phyloP scores from a whole-genome alignment of 441 rosid genomes.

The Isatis lusitanica region DNA sequence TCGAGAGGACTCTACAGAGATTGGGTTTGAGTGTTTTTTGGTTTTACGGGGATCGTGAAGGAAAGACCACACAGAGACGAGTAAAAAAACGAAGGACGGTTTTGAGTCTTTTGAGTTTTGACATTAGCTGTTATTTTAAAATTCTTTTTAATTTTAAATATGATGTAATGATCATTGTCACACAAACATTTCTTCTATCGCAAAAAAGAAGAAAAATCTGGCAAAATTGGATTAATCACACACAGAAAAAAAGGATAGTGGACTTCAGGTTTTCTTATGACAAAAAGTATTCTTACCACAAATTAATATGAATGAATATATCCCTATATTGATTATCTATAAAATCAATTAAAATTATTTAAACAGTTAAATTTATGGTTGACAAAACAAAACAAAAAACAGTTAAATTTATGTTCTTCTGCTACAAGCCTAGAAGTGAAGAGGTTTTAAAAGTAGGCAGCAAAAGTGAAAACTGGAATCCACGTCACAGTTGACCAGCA shows the following conservation, averaged over 20 bases:
- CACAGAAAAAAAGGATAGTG: neutral
- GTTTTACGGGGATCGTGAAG: neutral
- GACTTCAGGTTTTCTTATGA: neutral
- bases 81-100: neutral
- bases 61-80: constrained; percentile 25
- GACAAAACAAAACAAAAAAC: no score
- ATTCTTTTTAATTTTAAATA: neutral
- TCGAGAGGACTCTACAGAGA: constrained; percentile 25
- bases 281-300: no score
- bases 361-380: no score
- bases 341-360: neutral
- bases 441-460: neutral
- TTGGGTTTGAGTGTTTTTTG: neutral
- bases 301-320: no score
- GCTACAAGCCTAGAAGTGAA: neutral
- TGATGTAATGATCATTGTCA: constrained; percentile 3
- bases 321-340: no score
- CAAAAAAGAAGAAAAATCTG: neutral
- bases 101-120: constrained; percentile 22
- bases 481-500: neutral
- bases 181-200: neutral
- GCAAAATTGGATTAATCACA: neutral
- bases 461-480: neutral
- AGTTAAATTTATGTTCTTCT: neutral
- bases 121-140: neutral